These are phyloP conservation scores for Sporothrix euskadiensis DNA, from an alignment of 2,329 filamentous ascomycete genomes.

Conservation along the genomic window DNA sequence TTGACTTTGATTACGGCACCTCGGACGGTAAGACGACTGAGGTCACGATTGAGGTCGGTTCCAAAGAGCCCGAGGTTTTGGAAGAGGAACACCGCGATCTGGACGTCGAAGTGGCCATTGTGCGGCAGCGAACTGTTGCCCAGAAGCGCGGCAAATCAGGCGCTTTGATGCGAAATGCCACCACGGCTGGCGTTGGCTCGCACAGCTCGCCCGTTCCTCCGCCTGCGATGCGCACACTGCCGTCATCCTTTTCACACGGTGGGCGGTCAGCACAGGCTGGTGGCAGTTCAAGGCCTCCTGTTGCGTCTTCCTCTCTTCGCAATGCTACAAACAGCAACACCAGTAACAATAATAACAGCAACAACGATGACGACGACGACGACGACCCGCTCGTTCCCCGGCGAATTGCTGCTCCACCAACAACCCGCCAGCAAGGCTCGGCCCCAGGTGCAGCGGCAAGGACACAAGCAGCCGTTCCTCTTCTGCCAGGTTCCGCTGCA, in stretches of 20 bases:
- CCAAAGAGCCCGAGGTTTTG: constrained; percentile 66
- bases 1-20: constrained; percentile 70
- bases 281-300: neutral
- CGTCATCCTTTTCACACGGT: neutral
- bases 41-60: constrained; percentile 72
- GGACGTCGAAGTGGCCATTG: constrained; percentile 76
- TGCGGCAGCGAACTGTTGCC: constrained; percentile 70
- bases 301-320: neutral
- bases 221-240: constrained; percentile 5
- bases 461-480: constrained; percentile 27
- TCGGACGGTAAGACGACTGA: constrained; percentile 58
- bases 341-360: constrained; percentile 25
- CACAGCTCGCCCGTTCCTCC: neutral
- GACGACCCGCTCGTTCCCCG: constrained; percentile 58
- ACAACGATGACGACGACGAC: constrained; percentile 37
- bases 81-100: constrained; percentile 74
- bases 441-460: constrained; percentile 26
- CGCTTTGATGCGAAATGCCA: constrained; percentile 52
- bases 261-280: neutral
- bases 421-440: constrained; percentile 18
- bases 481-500: neutral
- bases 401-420: constrained; percentile 43
- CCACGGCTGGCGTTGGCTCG: constrained; percentile 41
- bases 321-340: constrained; percentile 6
- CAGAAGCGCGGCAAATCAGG: constrained; percentile 55